These are phyloP conservation scores for Fusarium fracticaudum DNA, from an alignment of 2,329 filamentous ascomycete genomes.

Conservation along the genomic window DNA sequence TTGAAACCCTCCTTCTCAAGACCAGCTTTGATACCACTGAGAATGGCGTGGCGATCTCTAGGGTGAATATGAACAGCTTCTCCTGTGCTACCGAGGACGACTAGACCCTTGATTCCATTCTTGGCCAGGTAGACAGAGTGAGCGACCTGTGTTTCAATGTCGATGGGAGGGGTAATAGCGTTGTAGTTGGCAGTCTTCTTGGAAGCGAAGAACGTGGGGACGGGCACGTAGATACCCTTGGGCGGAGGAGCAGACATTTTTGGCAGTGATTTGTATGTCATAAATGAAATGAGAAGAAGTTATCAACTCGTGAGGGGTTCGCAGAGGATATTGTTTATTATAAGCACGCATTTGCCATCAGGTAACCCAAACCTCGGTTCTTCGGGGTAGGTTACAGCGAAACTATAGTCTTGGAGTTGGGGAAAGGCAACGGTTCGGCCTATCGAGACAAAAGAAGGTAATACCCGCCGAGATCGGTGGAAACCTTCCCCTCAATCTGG, in stretches of 20 bases:
- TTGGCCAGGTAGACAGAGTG: slow-evolving; percentile 69
- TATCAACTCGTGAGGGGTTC: slow-evolving; percentile 20
- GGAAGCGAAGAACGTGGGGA: slow-evolving; percentile 70
- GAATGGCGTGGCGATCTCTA: slow-evolving; percentile 64
- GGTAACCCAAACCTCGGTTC: slow-evolving; percentile 29
- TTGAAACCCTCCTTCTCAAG: slow-evolving; percentile 65
- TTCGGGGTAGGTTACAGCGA: slow-evolving; percentile 41
- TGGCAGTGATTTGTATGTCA: not conserved
- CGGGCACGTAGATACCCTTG: slow-evolving; percentile 66
- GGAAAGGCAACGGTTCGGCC: slow-evolving; percentile 6
- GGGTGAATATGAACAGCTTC: slow-evolving; percentile 70
- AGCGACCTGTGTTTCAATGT: slow-evolving; percentile 65
- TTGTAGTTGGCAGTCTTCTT: slow-evolving; percentile 55
- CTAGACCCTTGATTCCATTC: slow-evolving; percentile 68
- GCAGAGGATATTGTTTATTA: slow-evolving; percentile 28
- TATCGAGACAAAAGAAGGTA: slow-evolving; percentile 9
- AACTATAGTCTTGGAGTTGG: slow-evolving; percentile 15
- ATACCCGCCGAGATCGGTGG: slow-evolving; percentile 12
- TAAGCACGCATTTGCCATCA: slow-evolving; percentile 20
- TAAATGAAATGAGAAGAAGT: not conserved
- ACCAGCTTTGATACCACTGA: slow-evolving; percentile 64
- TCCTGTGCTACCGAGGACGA: slow-evolving; percentile 71
- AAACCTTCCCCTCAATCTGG: slow-evolving; percentile 9
- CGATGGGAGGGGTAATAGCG: slow-evolving; percentile 60
- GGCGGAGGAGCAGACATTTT: slow-evolving; percentile 53